Evolutionary conservation across 2,329 filamentous ascomycete genomes (phyloP).

Genomic region (Zalaria sp.): DNA sequence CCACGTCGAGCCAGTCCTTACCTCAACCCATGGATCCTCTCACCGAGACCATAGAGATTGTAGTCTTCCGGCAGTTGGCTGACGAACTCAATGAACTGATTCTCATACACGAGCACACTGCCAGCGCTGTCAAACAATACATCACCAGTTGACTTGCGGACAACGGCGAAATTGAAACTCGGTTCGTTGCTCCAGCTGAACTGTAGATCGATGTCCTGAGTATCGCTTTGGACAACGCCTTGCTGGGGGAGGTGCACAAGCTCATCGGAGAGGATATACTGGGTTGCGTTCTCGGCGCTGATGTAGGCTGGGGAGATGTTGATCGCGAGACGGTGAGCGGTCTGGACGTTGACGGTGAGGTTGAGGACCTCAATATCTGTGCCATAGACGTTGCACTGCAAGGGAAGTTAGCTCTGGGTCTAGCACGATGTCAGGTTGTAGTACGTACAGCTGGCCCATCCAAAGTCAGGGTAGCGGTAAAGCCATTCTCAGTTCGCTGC

Average conservation of each 20-base stretch:
- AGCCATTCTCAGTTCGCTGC: slow-evolving; percentile 28
- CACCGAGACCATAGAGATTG: slow-evolving; percentile 62
- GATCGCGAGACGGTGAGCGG: slow-evolving; percentile 51
- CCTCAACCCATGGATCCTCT: slow-evolving; percentile 56
- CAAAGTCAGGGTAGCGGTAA: slow-evolving; percentile 37
- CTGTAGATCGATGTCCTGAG: slow-evolving; percentile 32
- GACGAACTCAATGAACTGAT: slow-evolving; percentile 65
- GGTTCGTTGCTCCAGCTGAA: slow-evolving; percentile 44
- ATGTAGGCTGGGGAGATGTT: slow-evolving; percentile 55
- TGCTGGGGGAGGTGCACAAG: slow-evolving; percentile 45
- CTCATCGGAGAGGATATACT: slow-evolving; percentile 50
- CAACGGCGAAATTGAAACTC: slow-evolving; percentile 42
- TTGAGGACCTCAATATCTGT: slow-evolving; percentile 54
- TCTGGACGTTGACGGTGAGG: slow-evolving; percentile 55
- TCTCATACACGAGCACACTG: slow-evolving; percentile 53
- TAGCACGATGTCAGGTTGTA: too few species aligned
- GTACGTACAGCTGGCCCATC: slow-evolving; percentile 30
- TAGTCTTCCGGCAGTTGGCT: slow-evolving; percentile 54
- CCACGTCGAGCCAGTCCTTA: not conserved
- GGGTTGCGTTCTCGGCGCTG: slow-evolving; percentile 16
- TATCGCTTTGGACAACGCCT: slow-evolving; percentile 21
- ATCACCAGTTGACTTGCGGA: slow-evolving; percentile 46
- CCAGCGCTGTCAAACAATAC: slow-evolving; percentile 54
- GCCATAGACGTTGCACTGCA: slow-evolving; percentile 57
- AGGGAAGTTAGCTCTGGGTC: not conserved